A percentile compares a stretch with the other conserved stretches of the same genome.
Conservation (phyloP, 108 stramenopile species). For the Fragilariopsis cylindrus region DNA sequence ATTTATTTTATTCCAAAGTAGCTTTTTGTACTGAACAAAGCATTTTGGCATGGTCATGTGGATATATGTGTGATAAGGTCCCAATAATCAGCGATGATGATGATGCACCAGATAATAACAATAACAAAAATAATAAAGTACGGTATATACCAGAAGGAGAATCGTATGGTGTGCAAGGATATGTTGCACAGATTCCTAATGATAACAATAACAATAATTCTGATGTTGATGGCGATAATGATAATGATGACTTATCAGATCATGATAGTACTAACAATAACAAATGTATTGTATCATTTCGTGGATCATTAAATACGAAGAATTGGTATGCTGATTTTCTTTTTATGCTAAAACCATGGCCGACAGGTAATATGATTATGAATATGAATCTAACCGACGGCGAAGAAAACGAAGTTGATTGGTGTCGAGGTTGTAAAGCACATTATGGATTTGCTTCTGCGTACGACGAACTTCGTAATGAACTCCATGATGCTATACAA, state of each 20-base stretch:
- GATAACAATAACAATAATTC: not conserved
- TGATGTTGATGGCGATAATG: not conserved
- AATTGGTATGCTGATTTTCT: constrained; percentile 17
- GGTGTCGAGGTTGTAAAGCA: constrained; percentile 11
- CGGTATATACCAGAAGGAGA: constrained; percentile 7
- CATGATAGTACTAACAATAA: not conserved
- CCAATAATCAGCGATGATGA: not conserved
- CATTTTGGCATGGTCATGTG: constrained; percentile 13
- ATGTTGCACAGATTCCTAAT: constrained; percentile 5
- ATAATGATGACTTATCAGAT: not conserved
- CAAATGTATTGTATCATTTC: constrained; percentile 11
- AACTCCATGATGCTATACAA: constrained; percentile 1
- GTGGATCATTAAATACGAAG: not conserved
- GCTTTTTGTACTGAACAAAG: constrained; percentile 11
- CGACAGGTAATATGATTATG: not conserved
- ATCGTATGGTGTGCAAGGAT: constrained; percentile 4
- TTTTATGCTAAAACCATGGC: not conserved
- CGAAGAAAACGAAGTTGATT: not conserved
- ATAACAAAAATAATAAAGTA: not conserved
- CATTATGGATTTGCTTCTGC: not conserved
- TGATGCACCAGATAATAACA: too few species aligned
- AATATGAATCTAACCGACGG: not conserved
- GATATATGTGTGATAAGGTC: constrained; percentile 2
- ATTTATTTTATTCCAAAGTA: constrained; percentile 13
- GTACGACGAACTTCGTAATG: constrained; percentile 7